Conservation (phyloP, 2,329 filamentous ascomycete species). For the Penicillium sp. region DNA sequence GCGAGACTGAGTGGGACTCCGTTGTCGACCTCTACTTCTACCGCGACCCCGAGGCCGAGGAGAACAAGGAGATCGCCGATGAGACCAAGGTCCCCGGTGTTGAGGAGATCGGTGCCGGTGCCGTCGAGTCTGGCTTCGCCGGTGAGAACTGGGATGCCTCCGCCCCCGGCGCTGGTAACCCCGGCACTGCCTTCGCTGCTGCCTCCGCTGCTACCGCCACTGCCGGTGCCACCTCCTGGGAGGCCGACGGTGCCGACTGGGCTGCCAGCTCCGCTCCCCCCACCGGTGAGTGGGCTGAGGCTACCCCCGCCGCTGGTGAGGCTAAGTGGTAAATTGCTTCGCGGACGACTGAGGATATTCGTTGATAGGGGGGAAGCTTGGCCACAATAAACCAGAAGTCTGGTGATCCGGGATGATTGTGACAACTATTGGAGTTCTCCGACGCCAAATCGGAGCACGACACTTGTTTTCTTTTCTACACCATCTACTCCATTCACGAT, state of each 20-base stretch:
- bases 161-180: conserved; percentile 63
- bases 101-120: conserved; percentile 79
- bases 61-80: conserved; percentile 87
- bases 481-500: conserved; percentile 22
- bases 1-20: conserved; percentile 97
- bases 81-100: conserved; percentile 81
- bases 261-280: conserved; percentile 48
- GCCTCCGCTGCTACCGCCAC: conserved; percentile 64
- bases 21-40: conserved; percentile 99
- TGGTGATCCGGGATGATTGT: conserved; percentile 29
- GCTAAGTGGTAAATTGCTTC: conserved; percentile 43
- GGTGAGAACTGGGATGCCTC: conserved; percentile 81
- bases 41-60: conserved; percentile 99
- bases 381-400: conserved; percentile 22
- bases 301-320: conserved; percentile 32
- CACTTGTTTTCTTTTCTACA: conserved; percentile 28
- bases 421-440: conserved; percentile 15
- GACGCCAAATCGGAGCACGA: conserved; percentile 20
- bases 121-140: conserved; percentile 77
- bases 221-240: conserved; percentile 63
- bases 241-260: conserved; percentile 59
- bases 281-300: conserved; percentile 45
- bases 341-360: conserved; percentile 30
- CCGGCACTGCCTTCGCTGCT: conserved; percentile 67
- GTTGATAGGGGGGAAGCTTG: conserved; percentile 31